Evolutionary conservation across 2,329 filamentous ascomycete species (phyloP).

Genomic region (Clonostachys solani): DNA sequence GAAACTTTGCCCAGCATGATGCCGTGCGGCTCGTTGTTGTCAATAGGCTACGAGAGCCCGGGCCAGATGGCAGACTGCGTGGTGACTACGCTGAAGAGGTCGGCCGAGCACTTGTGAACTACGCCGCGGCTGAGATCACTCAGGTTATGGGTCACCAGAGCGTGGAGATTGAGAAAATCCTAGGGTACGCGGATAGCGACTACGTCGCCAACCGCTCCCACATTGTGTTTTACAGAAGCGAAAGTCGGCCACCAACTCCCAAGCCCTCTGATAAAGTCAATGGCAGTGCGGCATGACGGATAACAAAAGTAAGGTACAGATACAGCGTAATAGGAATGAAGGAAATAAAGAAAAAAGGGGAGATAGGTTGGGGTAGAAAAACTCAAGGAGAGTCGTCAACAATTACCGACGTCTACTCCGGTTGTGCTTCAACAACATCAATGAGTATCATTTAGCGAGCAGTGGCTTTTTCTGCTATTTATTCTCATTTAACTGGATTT

Average conservation of each 20-base stretch:
- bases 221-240: conserved; percentile 65
- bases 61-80: conserved; percentile 39
- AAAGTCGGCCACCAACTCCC: conserved; percentile 50
- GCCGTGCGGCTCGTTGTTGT: conserved; percentile 84
- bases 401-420: no score
- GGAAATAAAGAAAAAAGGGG: no score
- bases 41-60: conserved; percentile 43
- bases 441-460: no score
- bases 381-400: no score
- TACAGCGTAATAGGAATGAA: no score
- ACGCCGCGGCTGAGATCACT: conserved; percentile 78
- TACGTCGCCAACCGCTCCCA: conserved; percentile 89
- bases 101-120: conserved; percentile 87
- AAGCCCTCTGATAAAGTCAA: conserved; percentile 8
- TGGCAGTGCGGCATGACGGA: no score
- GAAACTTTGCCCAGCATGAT: conserved; percentile 87
- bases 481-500: no score
- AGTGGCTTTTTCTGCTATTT: no score
- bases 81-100: conserved; percentile 62
- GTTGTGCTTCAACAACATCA: no score
- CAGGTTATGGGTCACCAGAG: conserved; percentile 83
- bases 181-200: conserved; percentile 93
- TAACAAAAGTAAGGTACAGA: no score
- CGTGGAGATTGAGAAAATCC: conserved; percentile 69
- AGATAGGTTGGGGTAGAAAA: no score